Evolutionary conservation across 352 stramenopile genomes (phyloP), one percentile per base, ranked within the genome.

Genomic region (Peronospora destructor): DNA sequence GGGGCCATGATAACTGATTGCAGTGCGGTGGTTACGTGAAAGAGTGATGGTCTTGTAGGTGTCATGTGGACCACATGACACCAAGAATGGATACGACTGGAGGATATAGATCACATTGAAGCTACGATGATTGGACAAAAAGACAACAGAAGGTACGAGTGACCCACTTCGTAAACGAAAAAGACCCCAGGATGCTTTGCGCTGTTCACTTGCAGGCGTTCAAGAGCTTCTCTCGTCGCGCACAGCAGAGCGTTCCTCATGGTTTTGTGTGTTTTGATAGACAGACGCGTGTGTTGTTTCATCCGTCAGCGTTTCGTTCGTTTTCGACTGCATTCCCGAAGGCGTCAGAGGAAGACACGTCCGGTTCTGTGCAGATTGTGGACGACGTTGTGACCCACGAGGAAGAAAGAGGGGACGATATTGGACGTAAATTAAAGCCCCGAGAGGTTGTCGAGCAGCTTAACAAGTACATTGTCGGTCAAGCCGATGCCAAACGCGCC

Each of bases 401-500:
- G 3, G 56, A 66, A 5, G 41, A 64, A 8, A 41, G 64, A 19
- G 16, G 7, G 2, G 64, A 77, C 43, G 80, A 89, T 7, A 85
- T 91, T 17, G 80, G 80, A 12, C 80, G 80, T 53, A 87, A 91
- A 53, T 69, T 96, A 39, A 96, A 94, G 66, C 92, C 91, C 8
- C 73, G 79, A 10, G 85, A 98, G 56, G 91, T 99, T 33, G 94
- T 98, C 16, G 71, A 84, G 37, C 79, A 96, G 68, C 75, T 99
- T 21, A 92, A 98, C 76, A 95, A 96, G 67, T 95, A 98, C 70
- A 98, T 99, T 65, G 94, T 99, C 13, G 95, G 96, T 10, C 96
- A 99, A 71, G 59, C 74, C 3, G 94, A 98, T 56, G 96, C 96
- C 49, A 99, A 99, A 71, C 78, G 91, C 53, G 96, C 97, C 1